Conservation (phyloP, 768 basidiomycete species). For the Lactifluus rugatus region DNA sequence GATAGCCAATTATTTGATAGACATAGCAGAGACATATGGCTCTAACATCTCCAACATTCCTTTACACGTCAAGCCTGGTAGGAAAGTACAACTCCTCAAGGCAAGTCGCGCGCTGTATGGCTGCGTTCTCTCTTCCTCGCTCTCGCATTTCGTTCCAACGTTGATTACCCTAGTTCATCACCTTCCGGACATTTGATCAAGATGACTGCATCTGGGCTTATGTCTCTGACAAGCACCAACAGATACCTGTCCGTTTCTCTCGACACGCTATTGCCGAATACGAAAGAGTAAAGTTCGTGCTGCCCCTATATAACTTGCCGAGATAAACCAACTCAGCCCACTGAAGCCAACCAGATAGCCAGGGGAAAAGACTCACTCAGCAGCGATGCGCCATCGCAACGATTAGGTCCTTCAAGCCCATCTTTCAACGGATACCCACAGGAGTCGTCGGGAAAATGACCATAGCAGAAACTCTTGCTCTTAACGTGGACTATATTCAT, state of each 20-base stretch:
- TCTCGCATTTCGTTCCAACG: background rate
- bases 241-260: conserved; percentile 46
- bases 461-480: conserved; percentile 33
- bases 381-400: conserved; percentile 37
- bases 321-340: background rate
- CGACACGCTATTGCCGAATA: conserved; percentile 40
- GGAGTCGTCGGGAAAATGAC: conserved; percentile 33
- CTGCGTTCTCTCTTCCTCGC: background rate
- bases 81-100: conserved; percentile 51
- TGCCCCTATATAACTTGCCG: background rate
- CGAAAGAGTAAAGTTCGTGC: conserved; percentile 28
- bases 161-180: conserved; percentile 40
- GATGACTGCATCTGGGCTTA: conserved; percentile 50
- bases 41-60: conserved; percentile 33
- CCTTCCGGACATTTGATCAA: conserved; percentile 32
- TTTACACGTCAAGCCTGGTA: conserved; percentile 27
- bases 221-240: conserved; percentile 47
- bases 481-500: conserved; percentile 42
- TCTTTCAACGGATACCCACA: conserved; percentile 45
- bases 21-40: conserved; percentile 43
- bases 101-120: conserved; percentile 26
- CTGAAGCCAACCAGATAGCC: conserved; percentile 20
- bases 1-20: conserved; percentile 45
- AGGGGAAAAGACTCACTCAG: conserved; percentile 32
- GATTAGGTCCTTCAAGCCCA: conserved; percentile 41